Percentiles rank a stretch among this genome's conserved stretches.
phyloP scores from a whole-genome alignment of 257 asterid genomes.

The Datura wrightii region DNA sequence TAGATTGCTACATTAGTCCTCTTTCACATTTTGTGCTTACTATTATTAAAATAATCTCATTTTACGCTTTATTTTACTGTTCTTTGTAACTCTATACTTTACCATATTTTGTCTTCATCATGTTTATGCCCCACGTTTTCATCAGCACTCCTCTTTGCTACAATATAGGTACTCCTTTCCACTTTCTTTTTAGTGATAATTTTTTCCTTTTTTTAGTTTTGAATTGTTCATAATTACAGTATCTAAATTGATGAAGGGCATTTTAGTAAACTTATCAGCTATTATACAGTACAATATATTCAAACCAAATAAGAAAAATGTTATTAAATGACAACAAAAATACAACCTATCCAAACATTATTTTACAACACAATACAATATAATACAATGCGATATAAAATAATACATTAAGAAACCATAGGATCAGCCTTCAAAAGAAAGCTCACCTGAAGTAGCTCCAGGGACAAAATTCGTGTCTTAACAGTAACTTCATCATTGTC shows the following conservation, averaged over 20 bases:
- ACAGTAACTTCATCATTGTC: conserved; percentile 88
- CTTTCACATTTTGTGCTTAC: not conserved
- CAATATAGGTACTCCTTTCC: not conserved
- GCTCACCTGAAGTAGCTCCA: conserved; percentile 96
- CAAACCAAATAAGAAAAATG: conserved; percentile 16
- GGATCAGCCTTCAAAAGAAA: not conserved
- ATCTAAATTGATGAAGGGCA: not conserved
- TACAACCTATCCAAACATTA: not conserved
- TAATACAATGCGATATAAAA: not conserved
- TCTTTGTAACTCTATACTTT: not conserved
- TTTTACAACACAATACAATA: not conserved
- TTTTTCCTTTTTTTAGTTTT: not conserved
- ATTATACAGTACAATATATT: not conserved
- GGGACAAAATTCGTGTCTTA: conserved; percentile 88
- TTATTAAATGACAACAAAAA: not conserved
- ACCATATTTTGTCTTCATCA: not conserved
- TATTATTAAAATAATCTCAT: not conserved
- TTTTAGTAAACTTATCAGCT: not conserved
- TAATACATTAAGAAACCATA: not conserved
- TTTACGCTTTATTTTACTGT: not conserved
- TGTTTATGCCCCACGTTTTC: not conserved
- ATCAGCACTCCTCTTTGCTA: conserved; percentile 13
- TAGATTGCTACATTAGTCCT: not conserved
- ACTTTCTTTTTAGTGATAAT: conserved; percentile 4
- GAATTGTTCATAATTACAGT: not conserved